Percentiles rank a stretch among this genome's conserved stretches.
These are phyloP conservation scores for Scutellaria galericulata DNA, from an alignment of 257 asterid genomes.

Conservation along the genomic window DNA sequence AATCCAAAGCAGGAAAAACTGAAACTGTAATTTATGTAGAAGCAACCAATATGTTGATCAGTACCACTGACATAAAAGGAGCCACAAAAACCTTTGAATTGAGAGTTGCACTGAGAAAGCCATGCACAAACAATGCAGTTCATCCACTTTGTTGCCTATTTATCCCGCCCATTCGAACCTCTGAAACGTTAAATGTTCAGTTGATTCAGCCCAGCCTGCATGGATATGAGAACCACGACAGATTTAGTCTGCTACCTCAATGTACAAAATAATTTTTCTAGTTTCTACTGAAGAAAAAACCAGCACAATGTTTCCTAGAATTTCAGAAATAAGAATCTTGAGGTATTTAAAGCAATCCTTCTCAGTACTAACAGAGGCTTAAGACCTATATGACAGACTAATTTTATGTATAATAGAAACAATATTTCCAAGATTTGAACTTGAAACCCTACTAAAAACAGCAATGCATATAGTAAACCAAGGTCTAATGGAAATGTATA, in stretches of 20 bases:
- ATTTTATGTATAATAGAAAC: not conserved
- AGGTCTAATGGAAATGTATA: constrained; percentile 9
- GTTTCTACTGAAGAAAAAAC: constrained; percentile 16
- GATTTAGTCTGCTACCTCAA: constrained; percentile 27
- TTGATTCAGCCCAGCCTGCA: constrained; percentile 54
- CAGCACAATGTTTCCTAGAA: not conserved
- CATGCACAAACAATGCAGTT: not conserved
- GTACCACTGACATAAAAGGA: not conserved
- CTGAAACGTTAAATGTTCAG: constrained; percentile 40
- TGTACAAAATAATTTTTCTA: not conserved
- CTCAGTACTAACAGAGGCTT: not conserved
- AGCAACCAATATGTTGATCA: constrained; percentile 13
- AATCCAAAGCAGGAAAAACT: constrained; percentile 15
- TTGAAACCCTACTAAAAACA: constrained; percentile 19
- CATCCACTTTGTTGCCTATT: constrained; percentile 21
- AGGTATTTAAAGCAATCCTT: constrained; percentile 16
- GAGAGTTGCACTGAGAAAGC: constrained; percentile 4
- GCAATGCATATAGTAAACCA: constrained; percentile 10
- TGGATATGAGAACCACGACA: not conserved
- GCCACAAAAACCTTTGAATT: constrained; percentile 19
- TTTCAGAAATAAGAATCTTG: constrained; percentile 2
- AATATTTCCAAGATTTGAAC: not conserved
- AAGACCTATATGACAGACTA: constrained; percentile 13
- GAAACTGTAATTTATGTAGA: constrained; percentile 23
- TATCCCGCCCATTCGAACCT: constrained; percentile 17